A percentile compares a stretch with the other conserved stretches of the same genome.
These are phyloP conservation scores for Blastocystis sp. DNA, from an alignment of 352 stramenopile species.

Conservation along the genomic window DNA sequence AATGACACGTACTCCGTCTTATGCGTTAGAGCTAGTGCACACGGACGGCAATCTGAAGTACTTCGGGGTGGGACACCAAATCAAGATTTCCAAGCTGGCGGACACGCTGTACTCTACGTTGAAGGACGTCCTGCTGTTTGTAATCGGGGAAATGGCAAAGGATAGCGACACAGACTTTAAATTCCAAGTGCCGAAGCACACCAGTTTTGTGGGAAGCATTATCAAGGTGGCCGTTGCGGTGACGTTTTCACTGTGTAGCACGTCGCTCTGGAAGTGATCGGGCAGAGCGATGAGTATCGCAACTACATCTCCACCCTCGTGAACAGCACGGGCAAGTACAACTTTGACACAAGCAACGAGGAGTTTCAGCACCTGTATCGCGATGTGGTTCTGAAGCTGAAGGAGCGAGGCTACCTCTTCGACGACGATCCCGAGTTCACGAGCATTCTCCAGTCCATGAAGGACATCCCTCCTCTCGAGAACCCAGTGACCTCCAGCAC, in stretches of 20 bases:
- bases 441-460: background rate
- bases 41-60: conserved; percentile 50
- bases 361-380: conserved; percentile 36
- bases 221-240: conserved; percentile 1
- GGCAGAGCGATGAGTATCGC: background rate
- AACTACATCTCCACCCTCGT: conserved; percentile 16
- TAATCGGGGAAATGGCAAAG: conserved; percentile 65
- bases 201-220: conserved; percentile 60
- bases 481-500: background rate
- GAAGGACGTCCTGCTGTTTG: conserved; percentile 63
- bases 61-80: conserved; percentile 51
- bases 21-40: conserved; percentile 32
- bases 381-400: conserved; percentile 49
- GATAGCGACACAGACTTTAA: conserved; percentile 64
- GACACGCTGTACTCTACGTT: conserved; percentile 62
- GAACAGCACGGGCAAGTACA: conserved; percentile 42
- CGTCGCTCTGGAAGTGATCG: conserved; percentile 54
- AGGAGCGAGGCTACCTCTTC: conserved; percentile 54
- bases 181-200: conserved; percentile 67
- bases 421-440: conserved; percentile 55
- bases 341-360: conserved; percentile 23
- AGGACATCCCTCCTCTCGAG: conserved; percentile 5
- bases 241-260: background rate
- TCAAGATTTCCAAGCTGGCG: conserved; percentile 69
- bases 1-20: background rate